phyloP scores from a whole-genome alignment of 352 stramenopile genomes.

The Pythium brassicae region DNA sequence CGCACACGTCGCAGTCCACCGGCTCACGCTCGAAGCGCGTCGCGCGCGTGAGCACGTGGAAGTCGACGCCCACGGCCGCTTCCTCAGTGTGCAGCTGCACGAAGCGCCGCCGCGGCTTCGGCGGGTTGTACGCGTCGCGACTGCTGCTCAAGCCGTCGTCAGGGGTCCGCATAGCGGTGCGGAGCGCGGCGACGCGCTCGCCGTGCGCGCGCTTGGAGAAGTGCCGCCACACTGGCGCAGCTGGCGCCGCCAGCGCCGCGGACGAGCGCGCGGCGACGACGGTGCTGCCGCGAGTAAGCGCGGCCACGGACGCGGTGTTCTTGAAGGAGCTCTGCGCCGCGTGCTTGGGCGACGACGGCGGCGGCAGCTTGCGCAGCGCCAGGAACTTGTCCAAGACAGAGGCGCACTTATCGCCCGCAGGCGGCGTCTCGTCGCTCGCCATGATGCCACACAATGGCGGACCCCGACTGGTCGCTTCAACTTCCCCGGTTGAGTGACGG shows the following conservation, averaged over 20 bases:
- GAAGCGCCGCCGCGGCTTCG: constrained; percentile 28
- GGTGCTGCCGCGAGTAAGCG: too few species aligned
- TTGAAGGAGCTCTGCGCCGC: too few species aligned
- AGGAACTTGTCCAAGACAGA: constrained; percentile 7
- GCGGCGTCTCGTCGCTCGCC: neutral
- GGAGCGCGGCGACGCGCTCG: constrained; percentile 19
- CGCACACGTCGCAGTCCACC: constrained; percentile 47
- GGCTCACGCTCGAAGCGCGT: constrained; percentile 46
- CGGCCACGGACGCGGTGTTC: too few species aligned
- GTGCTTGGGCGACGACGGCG: constrained; percentile 3
- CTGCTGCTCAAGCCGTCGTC: constrained; percentile 38
- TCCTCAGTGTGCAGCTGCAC: constrained; percentile 50
- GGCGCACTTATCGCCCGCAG: neutral
- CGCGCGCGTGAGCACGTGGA: constrained; percentile 29
- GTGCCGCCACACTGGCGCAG: constrained; percentile 24
- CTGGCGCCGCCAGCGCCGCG: neutral
- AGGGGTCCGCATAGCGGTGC: constrained; percentile 28
- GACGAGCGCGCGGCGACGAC: too few species aligned
- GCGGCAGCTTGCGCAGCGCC: constrained; percentile 5
- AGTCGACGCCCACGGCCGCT: constrained; percentile 27
- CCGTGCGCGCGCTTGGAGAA: constrained; percentile 42
- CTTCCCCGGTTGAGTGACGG: too few species aligned
- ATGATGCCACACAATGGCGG: neutral
- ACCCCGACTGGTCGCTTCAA: neutral
- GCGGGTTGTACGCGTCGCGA: constrained; percentile 46